A percentile compares a stretch with the other conserved stretches of the same genome.
Conservation (phyloP, 805 yeast genomes). For the Hemisphaericaspora nanyangensis region DNA sequence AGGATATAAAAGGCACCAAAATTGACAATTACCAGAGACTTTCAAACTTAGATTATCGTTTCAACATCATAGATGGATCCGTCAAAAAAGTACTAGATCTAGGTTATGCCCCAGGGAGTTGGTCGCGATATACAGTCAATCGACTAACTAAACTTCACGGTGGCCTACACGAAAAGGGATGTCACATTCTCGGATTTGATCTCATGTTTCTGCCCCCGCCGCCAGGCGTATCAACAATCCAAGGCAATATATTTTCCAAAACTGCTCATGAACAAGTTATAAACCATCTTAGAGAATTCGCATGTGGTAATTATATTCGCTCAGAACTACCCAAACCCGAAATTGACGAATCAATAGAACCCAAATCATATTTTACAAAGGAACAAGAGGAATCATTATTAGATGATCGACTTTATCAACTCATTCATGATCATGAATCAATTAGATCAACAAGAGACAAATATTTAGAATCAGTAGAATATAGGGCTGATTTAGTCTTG, state of each 20-base stretch:
- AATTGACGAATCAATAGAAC: conserved; percentile 6
- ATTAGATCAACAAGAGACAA: neutral
- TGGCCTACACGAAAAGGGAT: conserved; percentile 21
- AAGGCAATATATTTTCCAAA: conserved; percentile 79
- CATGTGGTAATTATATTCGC: conserved; percentile 11
- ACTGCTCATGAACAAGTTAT: conserved; percentile 22
- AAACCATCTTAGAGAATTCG: conserved; percentile 26
- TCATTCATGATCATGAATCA: conserved; percentile 6
- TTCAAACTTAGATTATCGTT: conserved; percentile 9
- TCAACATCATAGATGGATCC: conserved; percentile 19
- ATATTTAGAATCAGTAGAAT: conserved; percentile 6
- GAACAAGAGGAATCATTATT: conserved; percentile 22
- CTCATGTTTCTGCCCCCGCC: conserved; percentile 79
- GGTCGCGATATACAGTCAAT: conserved; percentile 30
- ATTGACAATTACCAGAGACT: too few relatives aligned
- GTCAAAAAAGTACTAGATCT: conserved; percentile 34
- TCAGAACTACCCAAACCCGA: neutral
- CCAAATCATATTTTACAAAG: conserved; percentile 23
- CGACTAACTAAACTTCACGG: conserved; percentile 24
- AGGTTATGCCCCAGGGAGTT: conserved; percentile 41
- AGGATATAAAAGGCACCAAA: too few relatives aligned
- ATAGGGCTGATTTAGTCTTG: conserved; percentile 33
- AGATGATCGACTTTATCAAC: conserved; percentile 18
- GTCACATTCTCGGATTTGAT: conserved; percentile 43
- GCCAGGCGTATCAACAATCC: conserved; percentile 70